These are phyloP conservation scores for Pseudocercospora fijiensis DNA, from an alignment of 2,329 filamentous ascomycete genomes.

Conservation along the genomic window DNA sequence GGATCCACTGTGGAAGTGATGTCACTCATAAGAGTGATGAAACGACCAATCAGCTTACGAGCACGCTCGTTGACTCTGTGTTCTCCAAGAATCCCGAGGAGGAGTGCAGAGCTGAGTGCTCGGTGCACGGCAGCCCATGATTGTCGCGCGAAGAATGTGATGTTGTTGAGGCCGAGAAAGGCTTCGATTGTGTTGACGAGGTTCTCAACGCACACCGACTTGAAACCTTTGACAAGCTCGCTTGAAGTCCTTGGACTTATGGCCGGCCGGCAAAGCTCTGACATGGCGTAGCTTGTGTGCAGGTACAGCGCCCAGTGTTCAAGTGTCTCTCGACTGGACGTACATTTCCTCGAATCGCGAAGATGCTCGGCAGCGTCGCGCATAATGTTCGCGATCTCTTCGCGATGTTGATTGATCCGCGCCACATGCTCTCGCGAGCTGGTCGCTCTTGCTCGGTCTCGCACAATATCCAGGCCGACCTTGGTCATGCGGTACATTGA, in stretches of 20 bases:
- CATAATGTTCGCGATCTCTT: constrained; percentile 58
- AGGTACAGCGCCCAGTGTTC: constrained; percentile 62
- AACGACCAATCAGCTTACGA: constrained; percentile 46
- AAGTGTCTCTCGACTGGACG: constrained; percentile 53
- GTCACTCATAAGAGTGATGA: constrained; percentile 49
- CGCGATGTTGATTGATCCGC: constrained; percentile 57
- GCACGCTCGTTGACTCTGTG: constrained; percentile 51
- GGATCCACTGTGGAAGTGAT: constrained; percentile 50
- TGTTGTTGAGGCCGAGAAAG: constrained; percentile 59
- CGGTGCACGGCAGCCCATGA: constrained; percentile 38
- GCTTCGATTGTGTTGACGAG: constrained; percentile 58
- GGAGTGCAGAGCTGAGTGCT: constrained; percentile 43
- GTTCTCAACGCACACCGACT: constrained; percentile 56
- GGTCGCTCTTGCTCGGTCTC: constrained; percentile 55
- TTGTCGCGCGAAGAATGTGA: constrained; percentile 45
- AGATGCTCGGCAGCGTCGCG: constrained; percentile 58
- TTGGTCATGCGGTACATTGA: constrained; percentile 57
- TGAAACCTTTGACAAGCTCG: constrained; percentile 50
- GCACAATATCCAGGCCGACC: constrained; percentile 61
- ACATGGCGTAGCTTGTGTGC: constrained; percentile 62
- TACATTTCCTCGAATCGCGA: constrained; percentile 53
- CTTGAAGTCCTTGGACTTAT: constrained; percentile 54
- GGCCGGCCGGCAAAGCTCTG: constrained; percentile 61
- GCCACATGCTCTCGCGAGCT: constrained; percentile 53
- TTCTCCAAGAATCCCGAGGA: constrained; percentile 45